These are phyloP conservation scores for Pyricularia sp. DNA, from an alignment of 2,329 filamentous ascomycete genomes.

Conservation along the genomic window DNA sequence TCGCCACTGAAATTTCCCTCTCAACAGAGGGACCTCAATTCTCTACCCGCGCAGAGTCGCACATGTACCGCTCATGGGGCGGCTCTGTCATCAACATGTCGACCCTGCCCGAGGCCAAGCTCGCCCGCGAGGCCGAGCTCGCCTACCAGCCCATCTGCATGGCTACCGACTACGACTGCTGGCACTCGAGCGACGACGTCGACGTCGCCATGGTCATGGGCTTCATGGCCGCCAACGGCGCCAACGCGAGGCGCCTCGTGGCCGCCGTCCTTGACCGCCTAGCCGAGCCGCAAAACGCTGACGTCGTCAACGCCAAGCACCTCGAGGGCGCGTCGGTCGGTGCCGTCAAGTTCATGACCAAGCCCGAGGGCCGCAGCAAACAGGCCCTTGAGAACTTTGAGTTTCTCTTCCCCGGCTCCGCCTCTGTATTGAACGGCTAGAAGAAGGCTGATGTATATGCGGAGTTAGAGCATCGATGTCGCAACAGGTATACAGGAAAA, in stretches of 20 bases:
- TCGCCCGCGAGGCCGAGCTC: slow-evolving; percentile 92
- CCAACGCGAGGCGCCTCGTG: slow-evolving; percentile 79
- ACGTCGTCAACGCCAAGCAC: slow-evolving; percentile 73
- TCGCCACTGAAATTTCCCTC: background rate
- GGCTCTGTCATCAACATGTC: slow-evolving; percentile 98
- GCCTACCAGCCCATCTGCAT: slow-evolving; percentile 99
- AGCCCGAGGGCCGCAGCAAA: slow-evolving; percentile 60
- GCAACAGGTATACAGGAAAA: background rate
- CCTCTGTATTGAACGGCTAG: slow-evolving; percentile 24
- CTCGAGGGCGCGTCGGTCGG: slow-evolving; percentile 68
- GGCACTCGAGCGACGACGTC: slow-evolving; percentile 75
- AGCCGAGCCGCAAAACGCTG: slow-evolving; percentile 63
- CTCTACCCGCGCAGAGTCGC: slow-evolving; percentile 88
- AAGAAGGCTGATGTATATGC: background rate
- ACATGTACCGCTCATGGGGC: slow-evolving; percentile 91
- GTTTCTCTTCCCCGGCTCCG: slow-evolving; percentile 84
- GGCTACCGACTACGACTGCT: slow-evolving; percentile 99
- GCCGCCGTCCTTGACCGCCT: slow-evolving; percentile 82
- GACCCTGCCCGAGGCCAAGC: slow-evolving; percentile 86
- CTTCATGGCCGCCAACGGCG: slow-evolving; percentile 87
- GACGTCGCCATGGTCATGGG: slow-evolving; percentile 96
- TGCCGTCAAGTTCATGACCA: slow-evolving; percentile 74
- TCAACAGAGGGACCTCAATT: slow-evolving; percentile 87
- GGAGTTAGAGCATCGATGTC: background rate
- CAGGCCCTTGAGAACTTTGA: slow-evolving; percentile 72